Evolutionary conservation across 768 basidiomycete species (phyloP).

Genomic region (Panus rudis): DNA sequence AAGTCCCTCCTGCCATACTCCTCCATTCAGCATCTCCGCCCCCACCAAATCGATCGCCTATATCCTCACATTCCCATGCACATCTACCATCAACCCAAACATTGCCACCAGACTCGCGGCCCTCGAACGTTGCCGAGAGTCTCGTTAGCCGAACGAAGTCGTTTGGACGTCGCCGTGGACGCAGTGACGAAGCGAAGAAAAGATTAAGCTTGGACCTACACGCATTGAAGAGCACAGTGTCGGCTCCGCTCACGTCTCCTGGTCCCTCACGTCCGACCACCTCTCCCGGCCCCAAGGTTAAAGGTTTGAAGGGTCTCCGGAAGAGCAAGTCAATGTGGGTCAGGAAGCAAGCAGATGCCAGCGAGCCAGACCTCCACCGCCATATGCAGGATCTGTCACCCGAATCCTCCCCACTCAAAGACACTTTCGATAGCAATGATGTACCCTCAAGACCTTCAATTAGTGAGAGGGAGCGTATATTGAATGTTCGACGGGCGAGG

Average conservation of each 20-base stretch:
- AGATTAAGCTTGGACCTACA: constrained; percentile 5
- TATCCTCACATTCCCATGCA: constrained; percentile 1
- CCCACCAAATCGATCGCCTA: background rate
- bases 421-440: too few species aligned
- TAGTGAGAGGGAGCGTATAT: constrained; percentile 29
- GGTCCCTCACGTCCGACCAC: background rate
- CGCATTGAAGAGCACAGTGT: constrained; percentile 1
- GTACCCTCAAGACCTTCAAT: too few species aligned
- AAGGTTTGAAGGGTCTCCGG: constrained; percentile 7
- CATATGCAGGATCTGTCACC: background rate
- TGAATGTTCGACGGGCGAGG: constrained; percentile 39
- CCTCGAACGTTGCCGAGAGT: background rate
- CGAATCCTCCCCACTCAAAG: too few species aligned
- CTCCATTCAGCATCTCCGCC: constrained; percentile 17
- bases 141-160: constrained; percentile 4
- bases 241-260: background rate
- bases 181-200: background rate
- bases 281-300: background rate
- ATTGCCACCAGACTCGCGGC: background rate
- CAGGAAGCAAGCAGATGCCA: constrained; percentile 1
- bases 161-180: too few species aligned
- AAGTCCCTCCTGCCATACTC: constrained; percentile 30
- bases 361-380: background rate
- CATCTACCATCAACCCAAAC: constrained; percentile 4
- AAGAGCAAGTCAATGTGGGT: constrained; percentile 27